Base-by-base conservation (phyloP, 23 red algal genomes). In the Gracilaria vermiculophylla region DNA sequence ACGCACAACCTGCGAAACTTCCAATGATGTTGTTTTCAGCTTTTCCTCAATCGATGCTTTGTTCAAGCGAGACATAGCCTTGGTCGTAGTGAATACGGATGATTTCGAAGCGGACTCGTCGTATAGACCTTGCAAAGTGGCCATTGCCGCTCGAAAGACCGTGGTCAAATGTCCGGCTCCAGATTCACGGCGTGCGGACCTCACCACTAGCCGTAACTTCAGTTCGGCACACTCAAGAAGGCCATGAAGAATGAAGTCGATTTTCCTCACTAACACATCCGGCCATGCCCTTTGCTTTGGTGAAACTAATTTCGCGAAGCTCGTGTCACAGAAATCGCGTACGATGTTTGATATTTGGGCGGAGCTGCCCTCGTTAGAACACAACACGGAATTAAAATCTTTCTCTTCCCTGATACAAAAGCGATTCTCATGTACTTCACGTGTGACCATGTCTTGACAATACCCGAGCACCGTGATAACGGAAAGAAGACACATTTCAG, bases 1-100 rank as follows among this genome's bases (percentile, higher is more conserved):
- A 47, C 67, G 67, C n/a, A 73, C 42, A 73, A 73, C 40, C 23
- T 73, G 67, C 14, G 67, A 73, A 29, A 73, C 67, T 73, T 73
- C 67, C 3, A 73, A 3, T 2, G 67, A 73, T 73, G 67, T 73
- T 5, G 36, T 73, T 40, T 34, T 73, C 6, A 73, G 23, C n/a
- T 32, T 73, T 73, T 73, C 67, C 32, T 73, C 67, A 25, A 45
- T 36, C 44, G 67, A 73, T 15, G 33, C 42, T 47, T 73, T 73
- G 67, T 73, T 73, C 2, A 73, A 14, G 39, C 67, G 67, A 13
- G 67, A 73, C 42, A 48, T 73, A 42, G 67, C 67, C 20, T 73
- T 73, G 39, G 36, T 32, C 14, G 67, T 48, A 24, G 67, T 40
- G 13, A 73, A 73, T 19, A 73, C 67, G n/a, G 67, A 73, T 27